Evolutionary conservation across 2,329 filamentous ascomycete genomes (phyloP), one percentile per base, ranked within the genome.

Genomic region (Graphium sp.): DNA sequence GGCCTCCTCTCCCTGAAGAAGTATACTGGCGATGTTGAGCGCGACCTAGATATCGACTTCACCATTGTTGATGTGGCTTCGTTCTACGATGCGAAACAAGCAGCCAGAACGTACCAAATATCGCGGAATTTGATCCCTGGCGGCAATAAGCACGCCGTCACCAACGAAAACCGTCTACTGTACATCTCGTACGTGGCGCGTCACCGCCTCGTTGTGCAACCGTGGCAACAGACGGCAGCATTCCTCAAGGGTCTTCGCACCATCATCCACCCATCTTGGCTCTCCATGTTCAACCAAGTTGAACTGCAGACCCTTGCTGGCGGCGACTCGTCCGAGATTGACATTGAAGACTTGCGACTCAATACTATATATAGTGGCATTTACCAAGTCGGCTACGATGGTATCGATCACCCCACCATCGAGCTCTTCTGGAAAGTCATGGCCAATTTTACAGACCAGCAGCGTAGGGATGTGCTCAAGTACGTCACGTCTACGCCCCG

Each of bases 201-300:
- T 8, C 85, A 95, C 48, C 77, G 85, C 8, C 70, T 98, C 0
- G 74, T 84, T 31, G 62, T 68, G 2, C 89, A 95, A 45, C 80
- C 82, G 2, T 66, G 67, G 28, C 55, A 62, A n/a, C 84, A 94
- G 45, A 94, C 85, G 1, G 66, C 73, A 14, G 83, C 84, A 2
- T 98, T 98, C 48, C 65, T 98, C 6, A 73, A 73, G 32, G 89
- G 89, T 0, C 69, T 98, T 2, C 73, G 79, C 14, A 65, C 75
- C 37, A 92, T 98, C 45, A 89, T 98, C 38, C 77, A 85, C 33
- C 85, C 87, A 0, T 71, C 72, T 4, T 98, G 89, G 89, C 66
- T 98, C 5, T 84, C 78, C 42, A 95, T 98, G 89, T 98, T 98
- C 60, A 98, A 98, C 50, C 87, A 94, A 48, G 72, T 72, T 4